A percentile compares a stretch with the other conserved stretches of the same genome.
Conservation (phyloP, 208 protist species). For the Entamoeba histolytica region DNA sequence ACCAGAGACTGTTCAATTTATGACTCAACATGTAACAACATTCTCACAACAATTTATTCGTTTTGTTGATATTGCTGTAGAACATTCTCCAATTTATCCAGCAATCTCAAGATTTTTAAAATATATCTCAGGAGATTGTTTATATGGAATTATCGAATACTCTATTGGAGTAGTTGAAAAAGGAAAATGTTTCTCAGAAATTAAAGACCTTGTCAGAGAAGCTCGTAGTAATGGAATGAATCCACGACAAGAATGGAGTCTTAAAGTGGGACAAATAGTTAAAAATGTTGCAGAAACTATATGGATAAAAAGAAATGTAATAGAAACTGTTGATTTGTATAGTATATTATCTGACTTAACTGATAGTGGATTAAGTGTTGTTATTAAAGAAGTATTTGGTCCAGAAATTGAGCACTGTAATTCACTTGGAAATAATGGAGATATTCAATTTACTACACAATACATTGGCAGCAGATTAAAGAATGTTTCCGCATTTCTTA, state of each 20-base stretch:
- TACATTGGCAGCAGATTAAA: neutral
- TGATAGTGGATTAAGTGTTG: neutral
- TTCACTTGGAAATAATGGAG: neutral
- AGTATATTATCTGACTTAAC: neutral
- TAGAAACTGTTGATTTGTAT: neutral
- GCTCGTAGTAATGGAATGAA: neutral
- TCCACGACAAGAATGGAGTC: no score
- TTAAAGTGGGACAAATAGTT: no score
- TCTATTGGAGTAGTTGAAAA: neutral
- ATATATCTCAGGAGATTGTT: neutral
- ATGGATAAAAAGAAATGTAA: no score
- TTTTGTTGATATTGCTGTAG: neutral
- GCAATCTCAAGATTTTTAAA: neutral
- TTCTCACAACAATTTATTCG: neutral
- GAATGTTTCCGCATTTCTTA: neutral
- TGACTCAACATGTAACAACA: neutral
- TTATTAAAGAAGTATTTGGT: neutral
- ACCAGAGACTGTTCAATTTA: neutral
- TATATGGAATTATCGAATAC: neutral
- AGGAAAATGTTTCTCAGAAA: neutral
- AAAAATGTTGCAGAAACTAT: no score
- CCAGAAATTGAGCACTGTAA: neutral
- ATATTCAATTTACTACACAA: neutral
- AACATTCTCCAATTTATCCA: neutral
- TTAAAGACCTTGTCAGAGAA: neutral